A percentile compares a stretch with the other conserved stretches of the same genome.
phyloP scores from a whole-genome alignment of 2,329 filamentous ascomycete genomes.

The Hypomyces perniciosus region DNA sequence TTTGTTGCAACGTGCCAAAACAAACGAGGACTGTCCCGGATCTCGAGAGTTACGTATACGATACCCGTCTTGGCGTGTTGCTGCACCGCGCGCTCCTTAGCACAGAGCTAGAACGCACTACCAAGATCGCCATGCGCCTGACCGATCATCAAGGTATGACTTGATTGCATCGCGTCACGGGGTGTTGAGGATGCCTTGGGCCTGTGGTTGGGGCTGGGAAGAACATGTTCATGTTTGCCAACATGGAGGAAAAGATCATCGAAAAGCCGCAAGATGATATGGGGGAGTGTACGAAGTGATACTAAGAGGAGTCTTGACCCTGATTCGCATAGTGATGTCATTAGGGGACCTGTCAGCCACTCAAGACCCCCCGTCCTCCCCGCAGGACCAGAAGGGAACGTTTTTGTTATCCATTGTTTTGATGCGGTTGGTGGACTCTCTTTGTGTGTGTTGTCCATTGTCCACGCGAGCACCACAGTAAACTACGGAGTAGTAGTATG shows the following conservation, averaged over 20 bases:
- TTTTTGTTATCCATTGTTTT: too few species aligned
- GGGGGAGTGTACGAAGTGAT: too few species aligned
- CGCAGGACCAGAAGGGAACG: too few species aligned
- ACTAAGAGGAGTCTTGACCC: constrained; percentile 2
- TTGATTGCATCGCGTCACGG: constrained; percentile 5
- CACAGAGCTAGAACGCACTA: neutral
- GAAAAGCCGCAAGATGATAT: too few species aligned
- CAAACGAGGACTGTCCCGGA: too few species aligned
- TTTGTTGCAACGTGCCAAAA: too few species aligned
- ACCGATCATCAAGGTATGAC: constrained; percentile 9
- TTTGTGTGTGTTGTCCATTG: too few species aligned
- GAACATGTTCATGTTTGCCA: neutral
- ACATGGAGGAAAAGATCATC: too few species aligned
- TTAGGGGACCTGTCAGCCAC: constrained; percentile 4
- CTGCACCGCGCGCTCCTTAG: neutral
- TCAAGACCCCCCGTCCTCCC: neutral
- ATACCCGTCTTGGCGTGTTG: neutral
- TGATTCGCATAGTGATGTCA: constrained; percentile 10
- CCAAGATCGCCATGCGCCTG: constrained; percentile 3
- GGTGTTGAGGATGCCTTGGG: neutral
- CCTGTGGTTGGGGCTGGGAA: too few species aligned
- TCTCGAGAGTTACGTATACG: neutral
- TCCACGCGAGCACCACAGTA: too few species aligned
- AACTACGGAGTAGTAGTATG: too few species aligned
- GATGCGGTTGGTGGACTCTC: too few species aligned